Evolutionary conservation across 2,329 filamentous ascomycete genomes (phyloP).

Genomic region (Cordyceps cateniannulata): DNA sequence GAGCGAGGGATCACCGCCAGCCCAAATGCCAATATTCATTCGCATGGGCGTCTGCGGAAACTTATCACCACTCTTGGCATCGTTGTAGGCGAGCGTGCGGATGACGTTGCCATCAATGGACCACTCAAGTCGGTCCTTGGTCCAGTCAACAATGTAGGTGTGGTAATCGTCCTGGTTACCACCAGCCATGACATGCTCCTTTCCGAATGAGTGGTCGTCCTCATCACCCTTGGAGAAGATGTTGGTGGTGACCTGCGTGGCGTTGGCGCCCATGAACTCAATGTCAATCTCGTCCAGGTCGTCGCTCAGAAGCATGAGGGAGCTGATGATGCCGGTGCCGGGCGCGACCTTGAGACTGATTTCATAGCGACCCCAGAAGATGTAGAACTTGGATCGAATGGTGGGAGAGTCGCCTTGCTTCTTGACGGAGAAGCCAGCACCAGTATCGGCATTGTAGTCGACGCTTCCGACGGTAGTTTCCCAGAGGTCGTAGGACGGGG

Average conservation of each 20-base stretch:
- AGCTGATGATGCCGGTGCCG: slow-evolving; percentile 71
- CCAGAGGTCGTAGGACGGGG: slow-evolving; percentile 56
- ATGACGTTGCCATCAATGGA: slow-evolving; percentile 62
- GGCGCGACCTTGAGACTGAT: slow-evolving; percentile 69
- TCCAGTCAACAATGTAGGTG: slow-evolving; percentile 75
- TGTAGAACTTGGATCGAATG: slow-evolving; percentile 71
- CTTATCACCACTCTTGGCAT: slow-evolving; percentile 54
- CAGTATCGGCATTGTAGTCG: slow-evolving; percentile 52
- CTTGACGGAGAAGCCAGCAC: slow-evolving; percentile 65
- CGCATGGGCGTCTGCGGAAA: slow-evolving; percentile 76
- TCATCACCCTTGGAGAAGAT: slow-evolving; percentile 71
- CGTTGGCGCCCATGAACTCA: slow-evolving; percentile 69
- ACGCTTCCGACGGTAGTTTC: slow-evolving; percentile 62
- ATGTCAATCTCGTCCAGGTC: slow-evolving; percentile 85
- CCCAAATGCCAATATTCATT: slow-evolving; percentile 61
- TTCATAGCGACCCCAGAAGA: slow-evolving; percentile 79
- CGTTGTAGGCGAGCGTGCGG: slow-evolving; percentile 54
- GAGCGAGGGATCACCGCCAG: slow-evolving; percentile 51
- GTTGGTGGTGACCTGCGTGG: slow-evolving; percentile 60
- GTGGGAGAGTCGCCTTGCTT: slow-evolving; percentile 71
- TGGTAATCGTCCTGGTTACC: slow-evolving; percentile 54
- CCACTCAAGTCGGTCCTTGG: slow-evolving; percentile 57
- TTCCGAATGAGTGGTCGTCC: slow-evolving; percentile 56
- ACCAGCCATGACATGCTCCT: slow-evolving; percentile 47
- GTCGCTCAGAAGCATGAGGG: slow-evolving; percentile 77